A percentile compares a stretch with the other conserved stretches of the same genome.
These are phyloP conservation scores for Sesbania bispinosa DNA, from an alignment of 306 rosid genomes.

Conservation along the genomic window DNA sequence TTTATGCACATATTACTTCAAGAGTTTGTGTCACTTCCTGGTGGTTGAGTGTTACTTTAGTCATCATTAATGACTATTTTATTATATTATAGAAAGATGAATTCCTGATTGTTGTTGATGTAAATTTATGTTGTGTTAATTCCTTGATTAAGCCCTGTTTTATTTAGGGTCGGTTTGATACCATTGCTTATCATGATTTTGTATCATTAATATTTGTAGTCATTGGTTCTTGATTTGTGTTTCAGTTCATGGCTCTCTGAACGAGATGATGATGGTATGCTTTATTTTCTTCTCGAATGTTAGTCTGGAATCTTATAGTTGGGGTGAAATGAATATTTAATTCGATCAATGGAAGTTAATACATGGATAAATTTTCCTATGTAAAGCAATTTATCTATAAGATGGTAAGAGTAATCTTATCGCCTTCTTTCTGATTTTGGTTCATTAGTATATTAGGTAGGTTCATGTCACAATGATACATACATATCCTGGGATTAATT, in stretches of 20 bases:
- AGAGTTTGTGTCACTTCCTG: background rate
- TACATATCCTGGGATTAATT: too few relatives aligned
- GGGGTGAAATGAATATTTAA: background rate
- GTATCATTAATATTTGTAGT: background rate
- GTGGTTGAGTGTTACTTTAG: background rate
- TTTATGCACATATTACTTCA: background rate
- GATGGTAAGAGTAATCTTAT: background rate
- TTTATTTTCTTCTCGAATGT: conserved; percentile 18
- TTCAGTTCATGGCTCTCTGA: conserved; percentile 93
- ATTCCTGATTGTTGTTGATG: conserved; percentile 1
- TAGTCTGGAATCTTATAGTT: background rate
- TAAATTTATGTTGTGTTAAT: background rate
- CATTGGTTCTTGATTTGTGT: conserved; percentile 9
- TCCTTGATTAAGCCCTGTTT: background rate
- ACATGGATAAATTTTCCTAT: background rate
- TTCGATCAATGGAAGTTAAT: background rate
- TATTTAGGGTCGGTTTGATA: background rate
- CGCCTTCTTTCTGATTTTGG: background rate
- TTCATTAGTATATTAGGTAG: background rate
- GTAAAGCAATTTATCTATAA: background rate
- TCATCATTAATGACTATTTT: background rate
- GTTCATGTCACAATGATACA: background rate
- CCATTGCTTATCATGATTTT: conserved; percentile 11
- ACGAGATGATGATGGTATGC: conserved; percentile 92
- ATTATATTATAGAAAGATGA: conserved; percentile 11